Conservation (phyloP, 495 filamentous ascomycete genomes). For the Aspergillus sparsus region DNA sequence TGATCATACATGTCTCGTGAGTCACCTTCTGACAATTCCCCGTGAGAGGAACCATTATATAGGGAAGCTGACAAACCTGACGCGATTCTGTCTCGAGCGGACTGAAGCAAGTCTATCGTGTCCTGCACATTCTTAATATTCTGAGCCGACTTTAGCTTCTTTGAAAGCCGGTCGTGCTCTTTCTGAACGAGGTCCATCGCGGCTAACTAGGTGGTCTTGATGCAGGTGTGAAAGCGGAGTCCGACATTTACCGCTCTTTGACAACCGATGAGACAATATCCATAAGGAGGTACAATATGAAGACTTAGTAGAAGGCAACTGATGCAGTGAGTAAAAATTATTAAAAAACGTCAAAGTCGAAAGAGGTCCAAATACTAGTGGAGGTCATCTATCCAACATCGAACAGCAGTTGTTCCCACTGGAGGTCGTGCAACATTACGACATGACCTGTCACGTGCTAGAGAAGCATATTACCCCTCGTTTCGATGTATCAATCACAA, state of each 20-base stretch:
- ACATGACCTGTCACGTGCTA: slow-evolving; percentile 20
- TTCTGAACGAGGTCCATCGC: slow-evolving; percentile 72
- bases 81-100: slow-evolving; percentile 68
- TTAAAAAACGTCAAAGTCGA: background rate
- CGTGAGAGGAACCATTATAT: slow-evolving; percentile 5
- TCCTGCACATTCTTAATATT: slow-evolving; percentile 74
- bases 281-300: slow-evolving; percentile 17
- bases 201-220: slow-evolving; percentile 17
- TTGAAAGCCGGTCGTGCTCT: slow-evolving; percentile 70
- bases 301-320: background rate
- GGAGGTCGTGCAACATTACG: slow-evolving; percentile 12
- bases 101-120: slow-evolving; percentile 73
- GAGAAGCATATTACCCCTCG: slow-evolving; percentile 10
- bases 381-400: slow-evolving; percentile 7
- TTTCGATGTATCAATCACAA: slow-evolving; percentile 4
- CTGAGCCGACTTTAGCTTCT: slow-evolving; percentile 67
- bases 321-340: background rate
- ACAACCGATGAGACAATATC: slow-evolving; percentile 17
- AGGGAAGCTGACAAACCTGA: slow-evolving; percentile 49
- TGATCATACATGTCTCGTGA: slow-evolving; percentile 31
- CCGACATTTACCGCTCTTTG: slow-evolving; percentile 31
- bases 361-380: background rate
- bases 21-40: background rate
- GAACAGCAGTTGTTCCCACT: background rate
- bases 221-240: slow-evolving; percentile 23